phyloP scores from a whole-genome alignment of 805 yeast genomes.

The Hanseniaspora lindneri region DNA sequence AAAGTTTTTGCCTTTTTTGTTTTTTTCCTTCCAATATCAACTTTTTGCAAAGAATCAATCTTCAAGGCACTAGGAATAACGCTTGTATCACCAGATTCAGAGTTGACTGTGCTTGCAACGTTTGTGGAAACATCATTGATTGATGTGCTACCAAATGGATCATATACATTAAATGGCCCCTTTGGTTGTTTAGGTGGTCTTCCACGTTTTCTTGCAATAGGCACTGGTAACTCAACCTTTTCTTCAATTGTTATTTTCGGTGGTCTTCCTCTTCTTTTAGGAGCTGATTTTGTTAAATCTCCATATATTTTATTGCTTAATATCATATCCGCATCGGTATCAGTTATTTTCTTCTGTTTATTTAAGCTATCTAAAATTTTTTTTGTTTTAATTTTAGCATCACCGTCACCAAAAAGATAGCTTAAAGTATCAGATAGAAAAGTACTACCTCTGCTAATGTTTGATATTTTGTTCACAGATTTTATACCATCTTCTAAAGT shows the following conservation, averaged over 20 bases:
- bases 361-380: constrained; percentile 11
- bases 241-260: not conserved
- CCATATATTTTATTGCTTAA: not conserved
- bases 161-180: not conserved
- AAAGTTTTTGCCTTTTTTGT: constrained; percentile 5
- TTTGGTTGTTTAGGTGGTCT: constrained; percentile 9
- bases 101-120: not conserved
- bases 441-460: not conserved
- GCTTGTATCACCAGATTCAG: too few species aligned
- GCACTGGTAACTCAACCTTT: not conserved
- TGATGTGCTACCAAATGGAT: not conserved
- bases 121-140: not conserved
- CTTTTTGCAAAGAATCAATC: not conserved
- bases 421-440: constrained; percentile 8
- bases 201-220: not conserved
- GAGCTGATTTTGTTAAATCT: not conserved
- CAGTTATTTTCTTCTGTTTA: not conserved
- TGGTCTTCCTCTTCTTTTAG: constrained; percentile 8
- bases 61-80: not conserved
- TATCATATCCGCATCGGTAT: not conserved
- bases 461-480: too few species aligned
- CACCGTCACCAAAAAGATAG: constrained; percentile 13
- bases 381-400: constrained; percentile 10
- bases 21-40: not conserved
- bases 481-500: not conserved